Evolutionary conservation across 2,329 filamentous ascomycete species (phyloP).

Genomic region (Fusarium cyanostomum): DNA sequence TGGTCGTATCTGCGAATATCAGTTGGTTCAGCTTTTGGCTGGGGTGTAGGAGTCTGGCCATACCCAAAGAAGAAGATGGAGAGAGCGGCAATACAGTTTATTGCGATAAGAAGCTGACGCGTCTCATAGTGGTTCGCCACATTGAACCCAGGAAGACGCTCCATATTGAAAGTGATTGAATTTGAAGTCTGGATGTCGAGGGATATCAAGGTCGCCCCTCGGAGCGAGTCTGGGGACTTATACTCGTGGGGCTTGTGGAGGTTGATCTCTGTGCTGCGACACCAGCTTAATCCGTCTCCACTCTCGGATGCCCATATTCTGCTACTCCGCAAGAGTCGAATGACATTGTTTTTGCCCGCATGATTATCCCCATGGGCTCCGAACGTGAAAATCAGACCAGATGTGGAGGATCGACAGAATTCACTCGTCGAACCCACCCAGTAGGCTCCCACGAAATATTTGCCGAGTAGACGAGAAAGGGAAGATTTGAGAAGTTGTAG

Average conservation of each 20-base stretch:
- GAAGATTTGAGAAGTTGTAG: too few species aligned
- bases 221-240: constrained; percentile 10
- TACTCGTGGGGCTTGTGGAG: constrained; percentile 9
- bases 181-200: not conserved
- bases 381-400: constrained; percentile 1
- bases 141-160: constrained; percentile 29
- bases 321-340: not conserved
- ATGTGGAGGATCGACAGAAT: not conserved
- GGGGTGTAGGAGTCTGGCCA: not conserved
- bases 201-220: not conserved
- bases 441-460: not conserved
- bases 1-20: constrained; percentile 7
- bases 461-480: not conserved
- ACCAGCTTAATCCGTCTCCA: not conserved
- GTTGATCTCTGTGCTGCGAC: constrained; percentile 2
- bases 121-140: constrained; percentile 38
- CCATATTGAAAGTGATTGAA: constrained; percentile 5
- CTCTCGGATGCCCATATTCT: constrained; percentile 8
- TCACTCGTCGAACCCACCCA: not conserved
- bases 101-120: constrained; percentile 37
- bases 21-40: not conserved
- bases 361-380: constrained; percentile 6
- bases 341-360: not conserved
- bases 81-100: constrained; percentile 36
- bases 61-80: constrained; percentile 43